Base-by-base conservation (phyloP, 2,329 filamentous ascomycete species). In the Diaporthe sp. region DNA sequence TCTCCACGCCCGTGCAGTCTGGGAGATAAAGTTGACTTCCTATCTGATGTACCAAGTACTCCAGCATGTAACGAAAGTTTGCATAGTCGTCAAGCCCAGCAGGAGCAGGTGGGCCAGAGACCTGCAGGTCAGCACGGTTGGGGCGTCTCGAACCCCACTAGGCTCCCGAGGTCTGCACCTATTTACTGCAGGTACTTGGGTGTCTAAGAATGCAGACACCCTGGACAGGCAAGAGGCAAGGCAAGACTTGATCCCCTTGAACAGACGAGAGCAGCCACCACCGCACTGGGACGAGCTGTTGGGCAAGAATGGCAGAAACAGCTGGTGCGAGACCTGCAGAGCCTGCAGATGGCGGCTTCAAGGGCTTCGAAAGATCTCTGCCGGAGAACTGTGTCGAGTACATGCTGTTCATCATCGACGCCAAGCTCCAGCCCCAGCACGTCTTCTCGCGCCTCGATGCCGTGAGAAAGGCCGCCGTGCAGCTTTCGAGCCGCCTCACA, bases 371-470 rank as follows among this genome's bases (percentile, higher is more conserved):
- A 25, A 81, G 80, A 55, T 82, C 82, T 74, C 86, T 97, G 0
- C 91, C 95, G 0, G 95, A 98, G 67, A 95, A 97, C 82, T 94
- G 92, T 76, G 92, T 97, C 71, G 94, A 97, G 82, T 98, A 98
- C 83, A 90, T 93, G 71, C 86, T 98, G 35, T 94, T 96, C 81
- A 83, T 95, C 69, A 85, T 96, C 76, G 89, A 94, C 76, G 81
- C 87, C 22, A 86, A 86, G 75, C 83, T 91, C 33, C 86, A 88
- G 66, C 84, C 89, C 25, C 87, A 89, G 72, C 89, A 90, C 77
- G 85, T 90, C n/a, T 86, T 94, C 15, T 84, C 90, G 33, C 88
- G 89, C 28, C 87, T 98, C n/a, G 92, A 94, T 73, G 85, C 89
- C 28, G 88, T 98, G 13, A 91, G 95, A 71, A 94, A 92, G 82